These are phyloP conservation scores for Penicillium aurantiogriseum DNA, from an alignment of 2,329 filamentous ascomycete genomes.

Conservation along the genomic window DNA sequence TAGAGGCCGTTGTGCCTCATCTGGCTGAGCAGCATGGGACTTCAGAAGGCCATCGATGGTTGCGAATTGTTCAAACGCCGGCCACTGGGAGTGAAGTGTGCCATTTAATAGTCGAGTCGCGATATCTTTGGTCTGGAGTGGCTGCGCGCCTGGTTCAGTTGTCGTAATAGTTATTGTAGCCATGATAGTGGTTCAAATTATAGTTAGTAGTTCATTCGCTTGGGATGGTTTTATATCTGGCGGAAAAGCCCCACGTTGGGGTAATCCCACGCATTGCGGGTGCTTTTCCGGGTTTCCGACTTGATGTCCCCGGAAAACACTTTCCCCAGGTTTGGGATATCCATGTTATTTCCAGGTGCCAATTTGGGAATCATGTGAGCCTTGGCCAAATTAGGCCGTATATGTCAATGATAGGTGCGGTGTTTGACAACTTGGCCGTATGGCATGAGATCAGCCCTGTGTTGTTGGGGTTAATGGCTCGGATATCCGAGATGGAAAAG, in stretches of 20 bases:
- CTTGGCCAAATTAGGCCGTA: accelerated
- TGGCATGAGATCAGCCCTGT: background rate
- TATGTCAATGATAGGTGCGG: background rate
- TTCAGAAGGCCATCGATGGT: slow-evolving; percentile 24
- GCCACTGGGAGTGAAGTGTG: slow-evolving; percentile 23
- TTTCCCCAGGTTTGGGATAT: background rate
- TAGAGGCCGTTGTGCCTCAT: slow-evolving; percentile 15
- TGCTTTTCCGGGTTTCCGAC: slow-evolving; percentile 16
- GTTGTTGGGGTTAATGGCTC: background rate
- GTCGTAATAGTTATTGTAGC: slow-evolving; percentile 11
- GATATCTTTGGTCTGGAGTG: slow-evolving; percentile 18
- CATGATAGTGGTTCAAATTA: background rate
- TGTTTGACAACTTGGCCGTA: background rate
- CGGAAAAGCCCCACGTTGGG: background rate
- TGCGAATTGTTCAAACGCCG: slow-evolving; percentile 18
- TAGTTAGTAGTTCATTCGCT: background rate
- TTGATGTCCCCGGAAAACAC: slow-evolving; percentile 5
- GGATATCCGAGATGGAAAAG: background rate
- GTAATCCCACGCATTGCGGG: slow-evolving; percentile 6
- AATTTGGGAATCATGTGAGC: background rate
- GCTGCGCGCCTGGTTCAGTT: slow-evolving; percentile 6
- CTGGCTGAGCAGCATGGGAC: slow-evolving; percentile 19
- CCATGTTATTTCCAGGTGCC: background rate
- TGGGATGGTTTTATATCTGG: slow-evolving; percentile 6
- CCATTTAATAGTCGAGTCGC: slow-evolving; percentile 22